Conservation (phyloP, 75 land plant genomes). For the Chamaecyparis obtusa region DNA sequence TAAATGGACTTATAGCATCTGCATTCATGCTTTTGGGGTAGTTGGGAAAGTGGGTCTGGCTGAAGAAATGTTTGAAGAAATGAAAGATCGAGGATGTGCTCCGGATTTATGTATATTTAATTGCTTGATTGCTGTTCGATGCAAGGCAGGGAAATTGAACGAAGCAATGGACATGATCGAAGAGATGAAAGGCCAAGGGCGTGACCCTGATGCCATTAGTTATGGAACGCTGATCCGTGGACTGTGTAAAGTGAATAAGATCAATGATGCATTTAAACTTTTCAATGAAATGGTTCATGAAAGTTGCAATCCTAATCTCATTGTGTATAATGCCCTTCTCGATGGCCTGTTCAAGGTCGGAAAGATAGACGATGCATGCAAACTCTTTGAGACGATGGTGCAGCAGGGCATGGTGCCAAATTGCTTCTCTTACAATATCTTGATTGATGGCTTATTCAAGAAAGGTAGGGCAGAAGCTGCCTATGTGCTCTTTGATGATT, state of each 20-base stretch:
- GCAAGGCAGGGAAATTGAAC: conserved; percentile 35
- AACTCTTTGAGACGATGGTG: conserved; percentile 59
- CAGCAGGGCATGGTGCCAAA: conserved; percentile 49
- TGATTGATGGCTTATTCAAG: conserved; percentile 71
- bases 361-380: conserved; percentile 51
- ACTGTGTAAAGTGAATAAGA: conserved; percentile 39
- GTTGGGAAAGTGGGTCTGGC: conserved; percentile 47
- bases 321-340: conserved; percentile 65
- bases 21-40: conserved; percentile 61
- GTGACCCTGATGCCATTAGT: conserved; percentile 57
- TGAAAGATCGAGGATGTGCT: conserved; percentile 34
- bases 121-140: conserved; percentile 40
- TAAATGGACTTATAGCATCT: conserved; percentile 47
- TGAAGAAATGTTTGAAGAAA: conserved; percentile 45
- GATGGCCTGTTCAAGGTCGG: conserved; percentile 61
- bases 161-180: conserved; percentile 56
- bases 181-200: conserved; percentile 62
- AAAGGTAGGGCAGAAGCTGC: conserved; percentile 58
- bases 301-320: conserved; percentile 36
- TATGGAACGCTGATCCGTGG: conserved; percentile 61
- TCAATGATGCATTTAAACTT: conserved; percentile 44
- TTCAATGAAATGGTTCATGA: conserved; percentile 56
- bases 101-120: conserved; percentile 65
- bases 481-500: conserved; percentile 48
- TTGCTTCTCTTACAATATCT: conserved; percentile 56